Evolutionary conservation across 140 eudicot species (phyloP).

Genomic region (Senecio squalidus): DNA sequence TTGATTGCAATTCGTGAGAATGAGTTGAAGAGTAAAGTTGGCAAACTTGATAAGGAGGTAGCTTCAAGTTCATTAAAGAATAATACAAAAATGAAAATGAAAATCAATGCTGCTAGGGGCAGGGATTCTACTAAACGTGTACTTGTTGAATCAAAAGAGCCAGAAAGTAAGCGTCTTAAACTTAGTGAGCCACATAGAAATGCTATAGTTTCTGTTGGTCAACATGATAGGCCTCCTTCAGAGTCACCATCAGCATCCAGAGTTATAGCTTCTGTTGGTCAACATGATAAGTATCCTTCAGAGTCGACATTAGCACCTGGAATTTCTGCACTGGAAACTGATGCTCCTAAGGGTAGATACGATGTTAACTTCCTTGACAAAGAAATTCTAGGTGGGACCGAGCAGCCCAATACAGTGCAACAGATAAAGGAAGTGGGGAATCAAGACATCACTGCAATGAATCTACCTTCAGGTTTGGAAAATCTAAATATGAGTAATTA

Average conservation of each 20-base stretch:
- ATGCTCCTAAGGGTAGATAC: conserved; percentile 22
- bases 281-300: conserved; percentile 20
- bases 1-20: conserved; percentile 70
- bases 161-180: conserved; percentile 55
- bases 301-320: conserved; percentile 24
- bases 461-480: conserved; percentile 29
- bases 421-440: conserved; percentile 27
- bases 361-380: conserved; percentile 20
- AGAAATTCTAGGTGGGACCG: conserved; percentile 15
- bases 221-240: conserved; percentile 21
- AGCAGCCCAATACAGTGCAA: conserved; percentile 18
- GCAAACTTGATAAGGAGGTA: conserved; percentile 36
- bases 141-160: conserved; percentile 35
- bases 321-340: conserved; percentile 23
- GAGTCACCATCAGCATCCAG: conserved; percentile 23
- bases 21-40: conserved; percentile 48
- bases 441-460: conserved; percentile 14
- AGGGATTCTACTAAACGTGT: conserved; percentile 25
- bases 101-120: conserved; percentile 19
- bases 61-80: conserved; percentile 33
- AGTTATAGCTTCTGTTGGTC: conserved; percentile 23
- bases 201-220: conserved; percentile 16
- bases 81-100: conserved; percentile 9
- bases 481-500: neutral
- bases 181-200: conserved; percentile 27